Percentiles rank a stretch among this genome's conserved stretches.
Evolutionary conservation across 177 flowering plant species (phyloP).

Genomic region (Telopea speciosissima): DNA sequence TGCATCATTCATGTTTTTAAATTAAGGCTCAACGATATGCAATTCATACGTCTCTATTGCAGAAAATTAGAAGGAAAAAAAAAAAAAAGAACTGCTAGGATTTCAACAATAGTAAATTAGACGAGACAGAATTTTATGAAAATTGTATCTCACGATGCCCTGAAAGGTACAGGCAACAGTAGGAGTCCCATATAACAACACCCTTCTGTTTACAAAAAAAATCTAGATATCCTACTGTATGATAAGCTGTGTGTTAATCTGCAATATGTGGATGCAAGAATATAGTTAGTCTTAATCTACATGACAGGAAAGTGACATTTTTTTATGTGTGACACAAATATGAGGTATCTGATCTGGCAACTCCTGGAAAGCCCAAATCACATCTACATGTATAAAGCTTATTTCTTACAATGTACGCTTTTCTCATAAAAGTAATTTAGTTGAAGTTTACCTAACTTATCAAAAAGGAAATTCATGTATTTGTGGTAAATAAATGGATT

Average conservation of each 20-base stretch:
- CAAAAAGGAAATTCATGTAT: not conserved
- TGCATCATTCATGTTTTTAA: constrained; percentile 22
- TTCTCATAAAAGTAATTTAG: not conserved
- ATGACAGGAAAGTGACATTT: not conserved
- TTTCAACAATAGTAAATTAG: not conserved
- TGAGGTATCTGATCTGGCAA: not conserved
- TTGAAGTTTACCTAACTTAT: too few relatives aligned
- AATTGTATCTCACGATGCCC: too few relatives aligned
- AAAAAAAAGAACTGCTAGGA: not conserved
- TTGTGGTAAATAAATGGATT: too few relatives aligned
- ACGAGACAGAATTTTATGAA: too few relatives aligned
- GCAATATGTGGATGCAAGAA: not conserved
- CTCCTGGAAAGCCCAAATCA: not conserved
- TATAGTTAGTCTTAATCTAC: not conserved
- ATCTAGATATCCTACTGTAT: not conserved
- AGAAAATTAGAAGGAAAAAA: not conserved
- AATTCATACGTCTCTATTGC: not conserved
- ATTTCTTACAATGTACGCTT: not conserved
- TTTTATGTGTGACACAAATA: too few relatives aligned
- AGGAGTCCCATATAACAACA: not conserved
- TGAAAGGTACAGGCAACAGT: not conserved
- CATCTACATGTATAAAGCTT: not conserved
- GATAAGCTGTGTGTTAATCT: too few relatives aligned
- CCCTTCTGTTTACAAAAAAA: not conserved
- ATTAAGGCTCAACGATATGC: not conserved